phyloP scores from a whole-genome alignment of 495 filamentous ascomycete species.

The Tetracladium setigerum region DNA sequence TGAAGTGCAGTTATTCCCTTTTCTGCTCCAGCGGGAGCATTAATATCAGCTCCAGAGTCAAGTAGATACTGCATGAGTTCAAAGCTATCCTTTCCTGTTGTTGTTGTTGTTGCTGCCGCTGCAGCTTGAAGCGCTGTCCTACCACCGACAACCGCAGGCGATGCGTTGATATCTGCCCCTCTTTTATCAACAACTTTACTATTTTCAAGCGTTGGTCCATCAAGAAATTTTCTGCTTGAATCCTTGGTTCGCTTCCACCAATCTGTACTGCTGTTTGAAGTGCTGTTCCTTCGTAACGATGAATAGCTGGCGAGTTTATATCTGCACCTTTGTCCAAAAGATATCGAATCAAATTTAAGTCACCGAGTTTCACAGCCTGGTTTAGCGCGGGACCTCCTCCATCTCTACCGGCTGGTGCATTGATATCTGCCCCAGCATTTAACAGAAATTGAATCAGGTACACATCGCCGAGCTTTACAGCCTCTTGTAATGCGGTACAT shows the following conservation, averaged over 20 bases:
- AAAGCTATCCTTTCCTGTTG: neutral
- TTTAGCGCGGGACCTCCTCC: neutral
- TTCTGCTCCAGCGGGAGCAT: neutral
- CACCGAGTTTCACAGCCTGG: no score
- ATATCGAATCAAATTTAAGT: neutral
- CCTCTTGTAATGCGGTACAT: slow-evolving; percentile 9
- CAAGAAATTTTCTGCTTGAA: neutral
- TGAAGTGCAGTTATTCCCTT: slow-evolving; percentile 11
- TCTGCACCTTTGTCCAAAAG: slow-evolving; percentile 4
- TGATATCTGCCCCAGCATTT: slow-evolving; percentile 6
- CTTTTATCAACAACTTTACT: neutral
- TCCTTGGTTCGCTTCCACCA: no score
- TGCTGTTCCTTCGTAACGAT: slow-evolving; percentile 6
- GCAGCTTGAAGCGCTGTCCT: slow-evolving; percentile 1
- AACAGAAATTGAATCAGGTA: slow-evolving; percentile 16
- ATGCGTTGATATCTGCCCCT: slow-evolving; percentile 1
- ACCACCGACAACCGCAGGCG: neutral
- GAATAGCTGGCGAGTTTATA: neutral
- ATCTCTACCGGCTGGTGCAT: neutral
- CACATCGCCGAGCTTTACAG: slow-evolving; percentile 4
- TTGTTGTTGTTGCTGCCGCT: no score
- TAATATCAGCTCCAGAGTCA: slow-evolving; percentile 6
- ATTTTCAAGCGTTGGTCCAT: neutral
- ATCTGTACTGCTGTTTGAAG: slow-evolving; percentile 17
- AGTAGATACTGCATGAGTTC: slow-evolving; percentile 6